Evolutionary conservation across 352 stramenopile genomes (phyloP).

Genomic region (Globisporangium alternatum): DNA sequence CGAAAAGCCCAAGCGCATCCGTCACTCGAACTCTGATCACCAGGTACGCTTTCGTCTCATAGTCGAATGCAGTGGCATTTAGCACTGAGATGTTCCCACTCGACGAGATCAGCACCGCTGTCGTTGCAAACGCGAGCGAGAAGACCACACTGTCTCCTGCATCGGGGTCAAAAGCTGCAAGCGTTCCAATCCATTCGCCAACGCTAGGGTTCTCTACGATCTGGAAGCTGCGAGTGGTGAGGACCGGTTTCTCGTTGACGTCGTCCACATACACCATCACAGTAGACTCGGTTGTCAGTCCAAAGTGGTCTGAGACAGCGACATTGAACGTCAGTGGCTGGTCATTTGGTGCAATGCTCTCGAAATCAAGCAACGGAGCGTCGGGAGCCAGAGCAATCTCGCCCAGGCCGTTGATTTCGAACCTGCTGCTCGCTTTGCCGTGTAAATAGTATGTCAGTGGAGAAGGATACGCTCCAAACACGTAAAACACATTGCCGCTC

Average conservation of each 20-base stretch:
- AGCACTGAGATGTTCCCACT: constrained; percentile 40
- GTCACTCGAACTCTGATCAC: constrained; percentile 29
- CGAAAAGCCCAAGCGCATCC: constrained; percentile 33
- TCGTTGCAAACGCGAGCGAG: constrained; percentile 18
- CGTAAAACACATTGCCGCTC: constrained; percentile 12
- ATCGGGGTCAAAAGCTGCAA: constrained; percentile 37
- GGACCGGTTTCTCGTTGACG: constrained; percentile 41
- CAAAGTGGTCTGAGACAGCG: constrained; percentile 32
- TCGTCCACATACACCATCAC: constrained; percentile 47
- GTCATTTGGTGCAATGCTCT: constrained; percentile 20
- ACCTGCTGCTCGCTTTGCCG: constrained; percentile 18
- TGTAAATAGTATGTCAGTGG: constrained; percentile 25
- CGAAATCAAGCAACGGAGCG: constrained; percentile 31
- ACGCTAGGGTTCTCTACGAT: constrained; percentile 42
- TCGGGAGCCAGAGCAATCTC: constrained; percentile 22
- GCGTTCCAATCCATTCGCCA: constrained; percentile 39
- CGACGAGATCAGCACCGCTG: constrained; percentile 32
- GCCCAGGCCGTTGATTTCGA: constrained; percentile 24
- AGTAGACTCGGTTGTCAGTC: constrained; percentile 32
- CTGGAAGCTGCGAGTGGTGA: constrained; percentile 31
- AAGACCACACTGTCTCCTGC: constrained; percentile 25
- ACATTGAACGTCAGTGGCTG: constrained; percentile 29
- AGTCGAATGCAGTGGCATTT: constrained; percentile 40
- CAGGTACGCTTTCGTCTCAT: constrained; percentile 37
- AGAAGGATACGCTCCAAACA: constrained; percentile 29